Base-by-base conservation (phyloP, 2,329 filamentous ascomycete species). In the Emmonsiellopsis sp. region DNA sequence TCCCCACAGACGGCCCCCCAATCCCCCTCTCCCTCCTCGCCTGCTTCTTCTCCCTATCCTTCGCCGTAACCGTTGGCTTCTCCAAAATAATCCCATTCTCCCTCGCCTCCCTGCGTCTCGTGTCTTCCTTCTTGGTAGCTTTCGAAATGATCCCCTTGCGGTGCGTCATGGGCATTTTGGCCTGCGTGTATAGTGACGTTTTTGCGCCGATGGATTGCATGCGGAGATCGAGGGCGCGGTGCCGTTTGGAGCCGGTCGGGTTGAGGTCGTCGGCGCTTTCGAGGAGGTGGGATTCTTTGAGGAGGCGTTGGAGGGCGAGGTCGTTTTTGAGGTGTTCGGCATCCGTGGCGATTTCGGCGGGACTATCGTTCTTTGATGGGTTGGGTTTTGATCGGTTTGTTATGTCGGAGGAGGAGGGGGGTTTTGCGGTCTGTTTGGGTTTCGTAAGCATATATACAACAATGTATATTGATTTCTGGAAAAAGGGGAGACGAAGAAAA, bases 31-130 rank as follows among this genome's bases (percentile, higher is more conserved):
- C 76, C 70, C 82, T 71, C 66, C 79, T 72, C 65, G 68, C 67
- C 59, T 36, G 11, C 11, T 10, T 49, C 14, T 61, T 67, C 5
- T 62, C 63, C 51, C 65, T 67, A 42, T 63, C 59, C 59, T 72
- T 76, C 21, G 55, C 59, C 8, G 60, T 57, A n/a, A 68, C 66
- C 9, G 49, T 36, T 45, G 55, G 57, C 9, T 74, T 74, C 75
- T 97, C 93, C 36, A 97, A 74, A 48, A 97, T 83, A 61, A 97
- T 84, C 5, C 92, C 93, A 62, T 92, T 95, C 76, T 97, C 92
- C 64, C 79, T 82, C 2, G 93, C 93, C 68, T 95, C 88, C 42
- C 76, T 77, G 39, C 92, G 77, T 50, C 92, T 75, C 73, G 80
- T 86, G 10, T 79, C 73, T 68, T 96, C 91, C 55, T 81, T 82